Evolutionary conservation across 108 stramenopile genomes (phyloP).

Genomic region (Skeletonema costatum): DNA sequence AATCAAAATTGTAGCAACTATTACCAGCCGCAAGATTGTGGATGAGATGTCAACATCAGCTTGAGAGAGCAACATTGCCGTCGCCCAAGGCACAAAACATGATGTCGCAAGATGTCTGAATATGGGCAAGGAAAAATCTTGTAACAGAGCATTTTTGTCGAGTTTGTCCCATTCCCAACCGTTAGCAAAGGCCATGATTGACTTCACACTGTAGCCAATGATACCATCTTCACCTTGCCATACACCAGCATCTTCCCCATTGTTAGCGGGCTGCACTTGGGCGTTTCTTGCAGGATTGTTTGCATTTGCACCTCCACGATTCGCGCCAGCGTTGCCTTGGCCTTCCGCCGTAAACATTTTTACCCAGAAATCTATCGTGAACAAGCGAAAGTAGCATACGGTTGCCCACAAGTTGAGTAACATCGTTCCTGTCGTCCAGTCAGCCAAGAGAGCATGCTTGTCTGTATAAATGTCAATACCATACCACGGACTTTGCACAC

Average conservation of each 20-base stretch:
- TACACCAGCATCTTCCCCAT: not conserved
- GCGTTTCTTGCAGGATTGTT: slow-evolving; percentile 18
- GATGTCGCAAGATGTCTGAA: slow-evolving; percentile 42
- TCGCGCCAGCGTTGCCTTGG: slow-evolving; percentile 39
- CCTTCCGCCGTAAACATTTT: slow-evolving; percentile 66
- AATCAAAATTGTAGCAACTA: slow-evolving; percentile 37
- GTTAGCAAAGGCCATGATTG: slow-evolving; percentile 38
- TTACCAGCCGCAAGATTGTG: slow-evolving; percentile 46
- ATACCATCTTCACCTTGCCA: slow-evolving; percentile 79
- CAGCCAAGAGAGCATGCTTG: slow-evolving; percentile 9
- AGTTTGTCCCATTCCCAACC: slow-evolving; percentile 83
- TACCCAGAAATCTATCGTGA: not conserved
- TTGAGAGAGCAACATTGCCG: not conserved
- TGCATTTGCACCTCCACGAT: slow-evolving; percentile 10
- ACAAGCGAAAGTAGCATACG: slow-evolving; percentile 44
- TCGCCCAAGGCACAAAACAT: slow-evolving; percentile 46
- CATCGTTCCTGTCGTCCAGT: slow-evolving; percentile 64
- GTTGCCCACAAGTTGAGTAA: slow-evolving; percentile 71
- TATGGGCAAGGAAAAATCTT: slow-evolving; percentile 66
- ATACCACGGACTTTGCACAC: slow-evolving; percentile 22
- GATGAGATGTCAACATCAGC: slow-evolving; percentile 20
- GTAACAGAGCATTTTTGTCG: slow-evolving; percentile 54
- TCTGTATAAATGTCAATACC: slow-evolving; percentile 27
- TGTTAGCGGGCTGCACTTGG: slow-evolving; percentile 7
- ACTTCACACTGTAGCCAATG: slow-evolving; percentile 57